Percentiles rank a stretch among this genome's conserved stretches.
Evolutionary conservation across 2,329 filamentous ascomycete species (phyloP).

Genomic region (Epichloe sylvatica): DNA sequence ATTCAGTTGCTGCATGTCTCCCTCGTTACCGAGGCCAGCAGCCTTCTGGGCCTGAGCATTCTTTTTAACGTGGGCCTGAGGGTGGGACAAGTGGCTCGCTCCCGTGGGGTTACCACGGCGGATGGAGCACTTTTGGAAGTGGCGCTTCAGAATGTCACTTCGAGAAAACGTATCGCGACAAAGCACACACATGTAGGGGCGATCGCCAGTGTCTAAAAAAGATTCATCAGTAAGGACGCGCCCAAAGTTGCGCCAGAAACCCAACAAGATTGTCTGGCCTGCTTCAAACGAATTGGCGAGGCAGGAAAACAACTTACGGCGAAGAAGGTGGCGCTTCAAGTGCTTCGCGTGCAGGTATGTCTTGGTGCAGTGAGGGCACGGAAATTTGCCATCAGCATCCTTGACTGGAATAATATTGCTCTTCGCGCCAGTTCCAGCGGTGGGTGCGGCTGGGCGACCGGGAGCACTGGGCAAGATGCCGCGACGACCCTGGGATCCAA

Average conservation of each 20-base stretch:
- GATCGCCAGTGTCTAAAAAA: conserved; percentile 75
- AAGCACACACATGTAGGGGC: conserved; percentile 94
- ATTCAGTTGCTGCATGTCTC: conserved; percentile 45
- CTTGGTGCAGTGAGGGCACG: conserved; percentile 95
- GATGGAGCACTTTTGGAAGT: conserved; percentile 98
- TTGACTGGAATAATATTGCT: conserved; percentile 78
- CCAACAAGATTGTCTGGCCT: neutral
- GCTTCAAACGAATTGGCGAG: neutral
- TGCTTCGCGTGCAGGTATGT: conserved; percentile 97
- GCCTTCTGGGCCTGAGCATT: conserved; percentile 46
- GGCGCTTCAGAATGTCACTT: conserved; percentile 95
- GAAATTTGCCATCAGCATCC: conserved; percentile 95
- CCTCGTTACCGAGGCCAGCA: conserved; percentile 36
- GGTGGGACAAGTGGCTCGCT: conserved; percentile 86
- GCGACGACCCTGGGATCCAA: conserved; percentile 83
- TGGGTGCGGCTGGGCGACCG: conserved; percentile 64
- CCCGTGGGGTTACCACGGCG: conserved; percentile 91
- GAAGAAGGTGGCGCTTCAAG: conserved; percentile 84
- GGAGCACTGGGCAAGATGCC: conserved; percentile 86
- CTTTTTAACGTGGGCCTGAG: conserved; percentile 79
- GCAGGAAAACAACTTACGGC: conserved; percentile 56
- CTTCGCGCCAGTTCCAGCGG: conserved; percentile 58
- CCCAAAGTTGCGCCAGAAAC: conserved; percentile 13
- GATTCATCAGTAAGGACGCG: conserved; percentile 15
- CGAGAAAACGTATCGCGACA: conserved; percentile 97